Base-by-base conservation (phyloP, 441 rosid genomes). In the Capsella rubella region DNA sequence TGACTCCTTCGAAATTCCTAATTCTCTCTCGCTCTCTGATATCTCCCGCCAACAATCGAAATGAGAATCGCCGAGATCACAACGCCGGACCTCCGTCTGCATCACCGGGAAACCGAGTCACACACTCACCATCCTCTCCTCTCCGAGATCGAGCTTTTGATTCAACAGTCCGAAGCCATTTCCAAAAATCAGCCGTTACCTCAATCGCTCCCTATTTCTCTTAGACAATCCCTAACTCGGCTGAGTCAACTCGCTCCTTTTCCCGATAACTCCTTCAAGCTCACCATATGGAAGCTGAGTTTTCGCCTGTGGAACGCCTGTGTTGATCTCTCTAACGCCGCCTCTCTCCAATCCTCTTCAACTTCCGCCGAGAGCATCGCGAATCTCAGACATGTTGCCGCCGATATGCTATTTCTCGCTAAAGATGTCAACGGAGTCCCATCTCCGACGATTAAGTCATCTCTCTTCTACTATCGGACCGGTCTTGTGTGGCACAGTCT, bases 221-320 rank as follows among this genome's bases (percentile, higher is more conserved):
- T 95, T 71, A 82, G 86, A 53, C 84, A 81, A 59, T 28, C 82
- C 84, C 81, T 92, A 29, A 63, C 84, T 75, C 89, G 81, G 42
- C 84, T 94, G 55, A 66, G 77, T 57, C 91, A 85, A 70, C 84
- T 85, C 74, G 78, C 78, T 29, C 94, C 97, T 7, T 82, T 90
- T 71, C 82, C 90, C 12, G 3, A 63, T 51, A 88, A 84, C 71
- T 87, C 92, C 34, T 64, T 87, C 77, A 90, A 87, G 63, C 97
- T 95, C 73, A 79, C 83, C 31, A 43, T 91, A 49, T 95, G 98
- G 97, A 95, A 95, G 80, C 93, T 89, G 79, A 85, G 96, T 75
- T 92, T 87, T 76, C 91, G 96, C 62, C 92, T 95, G 64, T 95
- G 99, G 96, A 95, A 92, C 76, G 84, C 99, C 64, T 95, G 96